These are phyloP conservation scores for Calocera viscosa DNA, from an alignment of 768 basidiomycete genomes.

Conservation along the genomic window DNA sequence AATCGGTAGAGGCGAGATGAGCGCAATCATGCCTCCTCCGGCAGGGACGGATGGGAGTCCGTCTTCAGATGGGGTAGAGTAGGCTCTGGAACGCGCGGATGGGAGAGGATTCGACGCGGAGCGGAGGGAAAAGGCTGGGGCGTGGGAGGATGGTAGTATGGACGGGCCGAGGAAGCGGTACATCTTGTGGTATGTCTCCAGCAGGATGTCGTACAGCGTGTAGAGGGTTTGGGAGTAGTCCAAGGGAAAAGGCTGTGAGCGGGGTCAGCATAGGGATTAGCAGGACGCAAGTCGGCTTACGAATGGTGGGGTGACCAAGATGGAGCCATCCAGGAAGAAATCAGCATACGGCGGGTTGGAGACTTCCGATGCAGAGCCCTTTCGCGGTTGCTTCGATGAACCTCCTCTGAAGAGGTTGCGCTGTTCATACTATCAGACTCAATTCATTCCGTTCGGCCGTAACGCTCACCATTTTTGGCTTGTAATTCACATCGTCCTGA, in stretches of 20 bases:
- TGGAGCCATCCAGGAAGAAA: not conserved
- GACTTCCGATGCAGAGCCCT: slow-evolving; percentile 50
- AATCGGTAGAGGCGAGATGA: slow-evolving; percentile 4
- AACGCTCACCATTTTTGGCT: slow-evolving; percentile 53
- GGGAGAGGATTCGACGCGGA: slow-evolving; percentile 11
- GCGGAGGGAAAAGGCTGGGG: slow-evolving; percentile 24
- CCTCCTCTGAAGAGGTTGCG: slow-evolving; percentile 38
- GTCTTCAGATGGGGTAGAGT: not conserved
- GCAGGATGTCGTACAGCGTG: slow-evolving; percentile 77
- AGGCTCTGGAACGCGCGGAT: slow-evolving; percentile 2
- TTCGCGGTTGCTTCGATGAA: slow-evolving; percentile 39
- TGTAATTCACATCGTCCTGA: slow-evolving; percentile 55
- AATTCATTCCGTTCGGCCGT: not conserved
- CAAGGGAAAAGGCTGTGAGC: slow-evolving; percentile 64
- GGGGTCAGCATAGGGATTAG: not conserved
- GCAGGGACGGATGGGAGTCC: not conserved
- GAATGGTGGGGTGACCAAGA: not conserved
- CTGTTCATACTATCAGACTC: slow-evolving; percentile 22
- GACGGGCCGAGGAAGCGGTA: slow-evolving; percentile 62
- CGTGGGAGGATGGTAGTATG: slow-evolving; percentile 3
- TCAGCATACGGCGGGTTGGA: slow-evolving; percentile 42
- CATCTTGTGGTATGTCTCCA: slow-evolving; percentile 82
- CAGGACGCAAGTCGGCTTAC: not conserved
- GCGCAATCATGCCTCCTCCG: slow-evolving; percentile 1
- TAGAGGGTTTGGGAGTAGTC: slow-evolving; percentile 85